A percentile compares a stretch with the other conserved stretches of the same genome.
Conservation (phyloP, 2,329 filamentous ascomycete genomes). For the Penicillium concentricum region DNA sequence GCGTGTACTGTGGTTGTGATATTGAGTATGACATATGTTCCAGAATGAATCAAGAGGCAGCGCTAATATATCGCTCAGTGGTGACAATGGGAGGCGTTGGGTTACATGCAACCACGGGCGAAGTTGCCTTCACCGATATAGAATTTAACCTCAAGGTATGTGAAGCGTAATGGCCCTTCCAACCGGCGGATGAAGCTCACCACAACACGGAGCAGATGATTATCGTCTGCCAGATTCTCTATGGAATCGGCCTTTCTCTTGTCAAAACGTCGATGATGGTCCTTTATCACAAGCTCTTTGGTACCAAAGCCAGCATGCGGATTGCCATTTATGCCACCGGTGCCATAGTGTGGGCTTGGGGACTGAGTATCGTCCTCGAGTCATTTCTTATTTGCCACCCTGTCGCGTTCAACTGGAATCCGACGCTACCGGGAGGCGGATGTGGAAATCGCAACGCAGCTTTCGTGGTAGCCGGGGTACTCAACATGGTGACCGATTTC, state of each 20-base stretch:
- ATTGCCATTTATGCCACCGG: slow-evolving; percentile 20
- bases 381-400: slow-evolving; percentile 18
- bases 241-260: slow-evolving; percentile 23
- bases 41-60: not conserved
- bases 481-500: slow-evolving; percentile 25
- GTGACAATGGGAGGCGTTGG: not conserved
- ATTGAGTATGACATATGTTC: not conserved
- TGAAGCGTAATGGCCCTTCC: not conserved
- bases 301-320: slow-evolving; percentile 27
- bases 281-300: slow-evolving; percentile 27
- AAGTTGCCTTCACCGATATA: not conserved
- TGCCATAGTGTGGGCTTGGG: slow-evolving; percentile 18
- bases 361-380: slow-evolving; percentile 27
- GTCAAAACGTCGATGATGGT: slow-evolving; percentile 27
- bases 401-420: slow-evolving; percentile 13
- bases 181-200: not conserved
- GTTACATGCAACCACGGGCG: not conserved
- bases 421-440: slow-evolving; percentile 6
- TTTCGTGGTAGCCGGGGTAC: slow-evolving; percentile 13
- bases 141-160: not conserved
- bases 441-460: slow-evolving; percentile 18
- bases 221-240: slow-evolving; percentile 11
- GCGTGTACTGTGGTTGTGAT: slow-evolving; percentile 2
- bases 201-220: not conserved
- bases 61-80: not conserved